These are phyloP conservation scores for Kazachstania africana DNA, from an alignment of 805 yeast species.

Conservation along the genomic window DNA sequence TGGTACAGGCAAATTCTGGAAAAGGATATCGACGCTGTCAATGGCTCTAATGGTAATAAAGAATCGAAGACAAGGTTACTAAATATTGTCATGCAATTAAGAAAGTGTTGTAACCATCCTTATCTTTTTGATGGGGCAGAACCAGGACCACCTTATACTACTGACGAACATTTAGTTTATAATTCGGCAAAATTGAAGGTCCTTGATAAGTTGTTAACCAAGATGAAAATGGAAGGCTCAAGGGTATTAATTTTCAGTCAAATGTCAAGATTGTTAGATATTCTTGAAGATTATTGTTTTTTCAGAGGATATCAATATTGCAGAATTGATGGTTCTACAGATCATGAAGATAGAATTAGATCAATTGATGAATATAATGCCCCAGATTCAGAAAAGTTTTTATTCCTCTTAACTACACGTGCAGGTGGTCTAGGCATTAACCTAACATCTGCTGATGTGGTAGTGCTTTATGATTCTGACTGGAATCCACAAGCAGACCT, in stretches of 20 bases:
- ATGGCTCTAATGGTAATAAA: constrained; percentile 84
- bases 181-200: constrained; percentile 89
- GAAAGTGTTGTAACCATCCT: constrained; percentile 96
- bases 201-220: constrained; percentile 67
- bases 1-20: constrained; percentile 87
- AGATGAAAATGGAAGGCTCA: constrained; percentile 65
- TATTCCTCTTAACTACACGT: constrained; percentile 80
- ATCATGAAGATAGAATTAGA: constrained; percentile 82
- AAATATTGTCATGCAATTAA: constrained; percentile 90
- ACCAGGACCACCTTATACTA: constrained; percentile 95
- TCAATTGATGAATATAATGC: constrained; percentile 88
- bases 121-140: constrained; percentile 98
- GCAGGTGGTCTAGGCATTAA: constrained; percentile 97
- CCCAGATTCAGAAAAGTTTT: constrained; percentile 71
- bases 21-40: constrained; percentile 91
- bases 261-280: constrained; percentile 83
- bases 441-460: constrained; percentile 84
- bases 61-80: constrained; percentile 85
- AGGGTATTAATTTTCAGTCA: constrained; percentile 87
- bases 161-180: constrained; percentile 85
- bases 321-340: constrained; percentile 87
- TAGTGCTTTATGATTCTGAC: constrained; percentile 80
- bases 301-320: constrained; percentile 78
- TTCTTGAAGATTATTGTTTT: constrained; percentile 82
- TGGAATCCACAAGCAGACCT: constrained; percentile 98